Base-by-base conservation (phyloP, 2,329 filamentous ascomycete genomes). In the Aureobasidium sp. region DNA sequence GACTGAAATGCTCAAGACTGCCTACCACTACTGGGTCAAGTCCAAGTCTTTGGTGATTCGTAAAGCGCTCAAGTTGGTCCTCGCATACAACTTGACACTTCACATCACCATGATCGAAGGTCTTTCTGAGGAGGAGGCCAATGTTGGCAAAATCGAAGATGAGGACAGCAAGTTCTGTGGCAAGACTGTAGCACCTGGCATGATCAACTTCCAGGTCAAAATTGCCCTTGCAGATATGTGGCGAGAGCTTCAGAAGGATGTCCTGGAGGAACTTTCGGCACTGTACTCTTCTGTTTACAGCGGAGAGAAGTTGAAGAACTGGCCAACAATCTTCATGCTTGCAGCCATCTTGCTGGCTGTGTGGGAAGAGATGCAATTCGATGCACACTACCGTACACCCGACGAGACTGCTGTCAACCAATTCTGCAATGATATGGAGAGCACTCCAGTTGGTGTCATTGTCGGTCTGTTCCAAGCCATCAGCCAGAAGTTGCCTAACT, bases 151-250 rank as follows among this genome's bases (percentile, higher is more conserved):
- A 78, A 93, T 97, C 66, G 86, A 93, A 57, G 89, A 94, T 70
- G 85, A 90, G 70, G 84, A 87, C 60, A 96, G 91, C 67, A 94
- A 90, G 74, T 97, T 88, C 81, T 88, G 84, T 69, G 92, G 92
- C 71, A 93, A 93, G 80, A 92, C 88, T 39, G 87, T 96, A 66
- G 93, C 93, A 17, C 93, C 93, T 13, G 92, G 97, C 73, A 96
- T 97, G 92, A 95, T 97, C 84, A 97, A 97, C 81, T 97, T 97
- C 84, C 91, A 97, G 79, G 92, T 97, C 81, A 97, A 97, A 84
- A 94, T 90, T 71, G 92, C 92, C 61, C 87, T 97, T 78, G 93
- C 92, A 67, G 92, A 95, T 71, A 95, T 97, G 90, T 97, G 93
- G 93, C 92, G 93, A 67, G 92, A 96, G 76, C 82, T 97, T 63